Conservation (phyloP, 2,329 filamentous ascomycete genomes). For the Hypoxylon sp. region DNA sequence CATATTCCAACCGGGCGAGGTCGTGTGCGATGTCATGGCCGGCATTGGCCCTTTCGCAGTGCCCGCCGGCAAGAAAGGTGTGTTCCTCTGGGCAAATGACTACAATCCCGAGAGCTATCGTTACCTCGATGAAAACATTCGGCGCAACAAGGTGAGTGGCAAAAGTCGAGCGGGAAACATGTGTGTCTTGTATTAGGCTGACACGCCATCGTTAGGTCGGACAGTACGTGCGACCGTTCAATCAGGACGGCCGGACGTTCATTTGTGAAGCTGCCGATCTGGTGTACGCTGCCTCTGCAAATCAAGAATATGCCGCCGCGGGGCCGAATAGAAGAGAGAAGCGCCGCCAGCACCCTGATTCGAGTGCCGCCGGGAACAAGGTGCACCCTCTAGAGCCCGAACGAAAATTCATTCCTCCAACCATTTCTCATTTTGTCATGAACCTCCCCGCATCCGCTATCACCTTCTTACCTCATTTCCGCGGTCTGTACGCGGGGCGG, state of each 20-base stretch:
- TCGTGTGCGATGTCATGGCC: constrained; percentile 96
- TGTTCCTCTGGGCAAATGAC: constrained; percentile 97
- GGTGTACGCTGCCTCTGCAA: constrained; percentile 63
- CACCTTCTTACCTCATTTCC: constrained; percentile 80
- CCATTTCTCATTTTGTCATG: constrained; percentile 96
- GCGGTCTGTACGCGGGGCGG: constrained; percentile 81
- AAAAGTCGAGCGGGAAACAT: constrained; percentile 1
- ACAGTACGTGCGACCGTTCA: constrained; percentile 81
- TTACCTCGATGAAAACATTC: constrained; percentile 76
- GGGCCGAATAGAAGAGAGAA: constrained; percentile 62
- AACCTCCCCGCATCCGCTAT: constrained; percentile 93
- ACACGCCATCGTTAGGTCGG: constrained; percentile 59
- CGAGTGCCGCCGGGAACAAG: constrained; percentile 47
- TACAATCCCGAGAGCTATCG: constrained; percentile 90
- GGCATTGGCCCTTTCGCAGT: constrained; percentile 96
- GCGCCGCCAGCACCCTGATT: constrained; percentile 45
- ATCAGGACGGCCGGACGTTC: constrained; percentile 84
- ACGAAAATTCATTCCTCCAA: constrained; percentile 71
- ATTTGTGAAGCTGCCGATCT: constrained; percentile 76
- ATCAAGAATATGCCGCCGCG: constrained; percentile 67
- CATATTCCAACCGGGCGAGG: constrained; percentile 84
- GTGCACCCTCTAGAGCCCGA: constrained; percentile 52
- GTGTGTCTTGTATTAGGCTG: constrained; percentile 8
- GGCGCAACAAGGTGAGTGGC: constrained; percentile 78
- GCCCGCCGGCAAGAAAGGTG: constrained; percentile 87